Percentiles rank a stretch among this genome's conserved stretches.
phyloP scores from a whole-genome alignment of 306 rosid genomes.

The Quercus aquifolioides region DNA sequence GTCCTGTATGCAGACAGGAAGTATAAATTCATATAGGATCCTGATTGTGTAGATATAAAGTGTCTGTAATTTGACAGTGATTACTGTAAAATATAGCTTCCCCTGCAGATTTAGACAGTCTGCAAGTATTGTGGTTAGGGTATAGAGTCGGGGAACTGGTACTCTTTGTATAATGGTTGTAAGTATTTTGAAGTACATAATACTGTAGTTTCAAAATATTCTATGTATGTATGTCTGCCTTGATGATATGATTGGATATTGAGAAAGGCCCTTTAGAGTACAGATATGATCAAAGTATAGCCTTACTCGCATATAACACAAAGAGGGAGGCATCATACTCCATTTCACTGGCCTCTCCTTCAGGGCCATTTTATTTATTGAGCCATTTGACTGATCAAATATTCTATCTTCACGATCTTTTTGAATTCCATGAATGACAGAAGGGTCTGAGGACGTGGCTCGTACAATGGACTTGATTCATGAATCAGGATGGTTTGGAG shows the following conservation, averaged over 20 bases:
- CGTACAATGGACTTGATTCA: background rate
- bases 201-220: background rate
- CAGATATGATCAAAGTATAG: background rate
- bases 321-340: background rate
- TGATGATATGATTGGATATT: background rate
- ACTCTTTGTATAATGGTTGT: background rate
- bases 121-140: background rate
- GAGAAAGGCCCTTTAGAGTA: background rate
- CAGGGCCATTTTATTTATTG: background rate
- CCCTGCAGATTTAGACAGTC: background rate
- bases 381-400: background rate
- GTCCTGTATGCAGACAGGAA: constrained; percentile 72
- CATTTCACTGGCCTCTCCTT: background rate
- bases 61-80: background rate
- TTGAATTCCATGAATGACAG: no score
- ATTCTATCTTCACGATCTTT: background rate
- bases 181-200: background rate
- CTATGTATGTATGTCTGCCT: background rate
- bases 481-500: background rate
- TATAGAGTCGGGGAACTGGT: background rate
- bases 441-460: background rate
- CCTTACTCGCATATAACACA: background rate
- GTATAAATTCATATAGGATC: constrained; percentile 15
- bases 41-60: background rate
- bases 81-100: background rate